These are phyloP conservation scores for Aureobasidium sp. DNA, from an alignment of 2,329 filamentous ascomycete genomes.

Conservation along the genomic window DNA sequence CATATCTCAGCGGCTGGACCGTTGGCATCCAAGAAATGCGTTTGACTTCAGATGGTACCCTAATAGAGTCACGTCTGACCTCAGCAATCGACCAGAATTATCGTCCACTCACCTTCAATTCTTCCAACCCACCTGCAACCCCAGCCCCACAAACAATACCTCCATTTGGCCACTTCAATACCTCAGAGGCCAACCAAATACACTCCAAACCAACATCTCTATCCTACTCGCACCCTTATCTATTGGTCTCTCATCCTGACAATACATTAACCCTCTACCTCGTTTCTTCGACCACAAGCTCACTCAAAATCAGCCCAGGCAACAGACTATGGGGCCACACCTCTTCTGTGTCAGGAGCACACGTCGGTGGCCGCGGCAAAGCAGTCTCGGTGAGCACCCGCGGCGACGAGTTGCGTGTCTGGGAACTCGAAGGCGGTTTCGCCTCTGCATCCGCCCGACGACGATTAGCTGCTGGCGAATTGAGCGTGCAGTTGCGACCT, in stretches of 20 bases:
- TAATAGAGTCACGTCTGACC: constrained; percentile 44
- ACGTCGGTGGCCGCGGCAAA: constrained; percentile 77
- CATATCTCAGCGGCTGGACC: constrained; percentile 73
- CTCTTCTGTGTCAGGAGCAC: constrained; percentile 76
- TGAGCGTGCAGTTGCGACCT: constrained; percentile 47
- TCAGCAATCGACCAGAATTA: constrained; percentile 45
- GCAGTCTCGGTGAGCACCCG: constrained; percentile 79
- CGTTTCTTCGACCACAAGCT: constrained; percentile 62
- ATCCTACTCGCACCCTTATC: constrained; percentile 68
- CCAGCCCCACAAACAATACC: constrained; percentile 18
- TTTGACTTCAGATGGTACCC: constrained; percentile 46
- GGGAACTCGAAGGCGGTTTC: constrained; percentile 75
- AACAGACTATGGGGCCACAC: constrained; percentile 86
- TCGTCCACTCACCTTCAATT: constrained; percentile 32
- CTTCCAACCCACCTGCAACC: constrained; percentile 18
- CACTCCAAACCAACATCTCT: constrained; percentile 41
- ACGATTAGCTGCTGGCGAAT: constrained; percentile 37
- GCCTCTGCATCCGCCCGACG: constrained; percentile 39
- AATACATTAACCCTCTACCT: constrained; percentile 81
- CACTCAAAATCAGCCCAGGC: constrained; percentile 63
- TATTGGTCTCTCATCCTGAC: constrained; percentile 75
- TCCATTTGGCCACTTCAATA: constrained; percentile 1
- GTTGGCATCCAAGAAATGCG: constrained; percentile 87
- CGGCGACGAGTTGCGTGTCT: constrained; percentile 66
- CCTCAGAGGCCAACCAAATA: constrained; percentile 26